These are phyloP conservation scores for Limnanthes douglasii DNA, from an alignment of 345 rosid genomes.

Conservation along the genomic window DNA sequence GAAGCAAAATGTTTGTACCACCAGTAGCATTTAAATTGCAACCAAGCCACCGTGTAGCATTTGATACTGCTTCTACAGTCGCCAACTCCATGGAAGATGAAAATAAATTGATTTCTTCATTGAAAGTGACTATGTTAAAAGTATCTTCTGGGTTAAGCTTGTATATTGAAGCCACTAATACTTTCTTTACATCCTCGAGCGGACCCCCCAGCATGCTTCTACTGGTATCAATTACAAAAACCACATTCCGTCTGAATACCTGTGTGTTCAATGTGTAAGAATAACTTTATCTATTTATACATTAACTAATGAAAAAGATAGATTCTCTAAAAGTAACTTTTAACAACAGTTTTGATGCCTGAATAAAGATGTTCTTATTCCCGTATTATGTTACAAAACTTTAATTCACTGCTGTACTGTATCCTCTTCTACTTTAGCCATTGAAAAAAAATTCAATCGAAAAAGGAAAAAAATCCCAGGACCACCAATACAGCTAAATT, in stretches of 20 bases:
- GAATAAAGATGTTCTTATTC: no score
- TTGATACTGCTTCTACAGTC: slow-evolving; percentile 27
- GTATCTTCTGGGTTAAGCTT: slow-evolving; percentile 52
- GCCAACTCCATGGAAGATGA: slow-evolving; percentile 59
- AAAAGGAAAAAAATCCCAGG: no score
- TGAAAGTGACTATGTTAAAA: slow-evolving; percentile 79
- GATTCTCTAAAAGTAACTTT: background rate
- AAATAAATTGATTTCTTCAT: slow-evolving; percentile 42
- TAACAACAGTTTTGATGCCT: no score
- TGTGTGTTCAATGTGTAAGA: slow-evolving; percentile 13
- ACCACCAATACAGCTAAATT: no score
- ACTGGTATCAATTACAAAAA: slow-evolving; percentile 68
- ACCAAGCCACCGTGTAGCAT: slow-evolving; percentile 55
- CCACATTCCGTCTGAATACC: slow-evolving; percentile 62
- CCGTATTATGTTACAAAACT: no score
- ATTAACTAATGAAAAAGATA: background rate
- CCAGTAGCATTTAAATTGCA: slow-evolving; percentile 37
- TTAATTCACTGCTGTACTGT: no score
- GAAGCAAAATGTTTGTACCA: slow-evolving; percentile 54
- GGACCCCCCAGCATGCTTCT: slow-evolving; percentile 74
- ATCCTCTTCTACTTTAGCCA: no score
- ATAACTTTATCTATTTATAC: background rate
- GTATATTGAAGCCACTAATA: slow-evolving; percentile 29
- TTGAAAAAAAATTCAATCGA: no score
- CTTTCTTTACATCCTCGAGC: slow-evolving; percentile 48